Base-by-base conservation (phyloP, 345 rosid genomes). In the Anastatica hierochuntica region DNA sequence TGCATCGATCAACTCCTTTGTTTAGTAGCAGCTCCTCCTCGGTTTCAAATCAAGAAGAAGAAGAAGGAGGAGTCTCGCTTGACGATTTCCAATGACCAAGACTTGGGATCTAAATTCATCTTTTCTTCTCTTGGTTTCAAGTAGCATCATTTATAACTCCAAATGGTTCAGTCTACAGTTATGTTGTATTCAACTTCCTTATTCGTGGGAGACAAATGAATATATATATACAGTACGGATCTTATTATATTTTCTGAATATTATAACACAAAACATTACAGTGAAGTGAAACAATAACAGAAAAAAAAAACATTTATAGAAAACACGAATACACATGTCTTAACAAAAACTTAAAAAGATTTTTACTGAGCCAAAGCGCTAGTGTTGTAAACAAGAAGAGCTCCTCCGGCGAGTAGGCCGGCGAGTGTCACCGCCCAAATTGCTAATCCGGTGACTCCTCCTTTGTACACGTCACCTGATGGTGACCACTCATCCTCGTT, bases 361-460 rank as follows among this genome's bases (percentile, higher is more conserved):
- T 12, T 58, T 16, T 80, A 92, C 81, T 81, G 94, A 49, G 41
- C 68, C 90, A 88, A 79, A 46, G 96, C 96, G 76, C 98, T 92
- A n/a, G 96, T 88, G 82, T 52, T 88, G 95, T 88, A 88, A 26
- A 88, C 98, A 31, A 85, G 94, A 63, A 83, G 95, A 19, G 85
- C 96, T 21, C 95, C 95, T 46, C 94, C 95, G 5, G 88, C 85
- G 0, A 88, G 98, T 18, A 92, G 20, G 0, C 90, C 96, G 20
- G 70, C 56, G 7, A 92, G 74, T 20, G 98, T 92, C 14, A 83
- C 85, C 0, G 96, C 98, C 96, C 98, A 92, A 39, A 92, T 92
- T 6, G 81, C 83, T 76, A 92, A 81, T 2, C 98, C 96, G 16
- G 90, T 85, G 0, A 53, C 1, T 79, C 95, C 96, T 3, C 98